Evolutionary conservation across 1,284 basidiomycete species (phyloP).

Genomic region (Omphalotus olearius): DNA sequence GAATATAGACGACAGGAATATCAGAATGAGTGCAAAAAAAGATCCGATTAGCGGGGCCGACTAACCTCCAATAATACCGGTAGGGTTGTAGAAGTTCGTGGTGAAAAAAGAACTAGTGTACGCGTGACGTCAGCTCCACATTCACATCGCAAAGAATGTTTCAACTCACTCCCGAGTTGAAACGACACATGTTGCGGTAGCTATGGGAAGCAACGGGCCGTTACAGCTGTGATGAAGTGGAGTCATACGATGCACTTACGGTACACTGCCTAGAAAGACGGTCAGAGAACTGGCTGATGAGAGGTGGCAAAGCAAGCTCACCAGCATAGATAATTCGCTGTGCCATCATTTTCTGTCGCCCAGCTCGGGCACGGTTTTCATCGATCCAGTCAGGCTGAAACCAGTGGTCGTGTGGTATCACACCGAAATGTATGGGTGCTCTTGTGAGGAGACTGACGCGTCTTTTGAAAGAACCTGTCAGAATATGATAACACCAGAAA

Average conservation of each 20-base stretch:
- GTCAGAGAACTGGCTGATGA: background rate
- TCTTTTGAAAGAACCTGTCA: constrained; percentile 27
- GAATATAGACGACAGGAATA: constrained; percentile 3
- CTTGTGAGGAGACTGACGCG: constrained; percentile 51
- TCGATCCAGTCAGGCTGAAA: constrained; percentile 80
- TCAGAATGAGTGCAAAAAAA: background rate
- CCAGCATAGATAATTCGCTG: constrained; percentile 72
- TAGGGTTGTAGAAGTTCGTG: constrained; percentile 70
- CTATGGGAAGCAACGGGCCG: constrained; percentile 23
- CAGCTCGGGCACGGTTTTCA: constrained; percentile 59
- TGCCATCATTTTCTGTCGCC: constrained; percentile 55
- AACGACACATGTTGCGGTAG: constrained; percentile 81
- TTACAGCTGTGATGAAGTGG: background rate
- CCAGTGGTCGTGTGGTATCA: constrained; percentile 75
- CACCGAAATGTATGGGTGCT: constrained; percentile 61
- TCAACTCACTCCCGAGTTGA: constrained; percentile 71
- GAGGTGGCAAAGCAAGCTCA: constrained; percentile 19
- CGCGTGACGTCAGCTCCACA: constrained; percentile 5
- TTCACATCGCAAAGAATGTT: constrained; percentile 1
- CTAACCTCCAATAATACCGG: constrained; percentile 85
- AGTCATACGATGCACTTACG: constrained; percentile 32
- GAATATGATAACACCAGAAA: background rate
- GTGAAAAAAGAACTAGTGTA: constrained; percentile 66
- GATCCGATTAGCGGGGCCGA: constrained; percentile 18
- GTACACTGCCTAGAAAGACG: constrained; percentile 39